A percentile compares a stretch with the other conserved stretches of the same genome.
Evolutionary conservation across 305 asterid genomes (phyloP).

Genomic region (Rubia balearica): DNA sequence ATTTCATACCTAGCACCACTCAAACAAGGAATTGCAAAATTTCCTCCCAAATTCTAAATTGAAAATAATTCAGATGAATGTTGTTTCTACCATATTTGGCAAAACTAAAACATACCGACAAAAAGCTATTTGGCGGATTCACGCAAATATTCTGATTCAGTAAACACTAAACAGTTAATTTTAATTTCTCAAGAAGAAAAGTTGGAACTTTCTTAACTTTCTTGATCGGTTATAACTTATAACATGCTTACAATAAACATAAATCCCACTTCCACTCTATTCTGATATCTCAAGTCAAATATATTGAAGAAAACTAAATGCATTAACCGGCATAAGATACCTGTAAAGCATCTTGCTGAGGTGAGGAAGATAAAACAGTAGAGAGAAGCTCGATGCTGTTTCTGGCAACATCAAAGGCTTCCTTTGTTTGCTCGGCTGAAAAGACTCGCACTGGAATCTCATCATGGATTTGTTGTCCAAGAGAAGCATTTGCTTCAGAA

Average conservation of each 20-base stretch:
- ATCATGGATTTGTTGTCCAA: constrained; percentile 44
- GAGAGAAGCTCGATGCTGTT: constrained; percentile 88
- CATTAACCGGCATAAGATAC: constrained; percentile 29
- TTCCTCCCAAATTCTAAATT: no score
- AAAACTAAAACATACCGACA: no score
- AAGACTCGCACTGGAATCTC: constrained; percentile 55
- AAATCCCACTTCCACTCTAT: not conserved
- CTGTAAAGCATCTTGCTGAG: constrained; percentile 92
- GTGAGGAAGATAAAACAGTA: constrained; percentile 94
- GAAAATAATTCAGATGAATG: no score
- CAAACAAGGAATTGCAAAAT: no score
- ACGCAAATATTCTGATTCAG: no score
- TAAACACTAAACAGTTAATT: no score
- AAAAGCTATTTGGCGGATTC: no score
- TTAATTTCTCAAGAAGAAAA: no score
- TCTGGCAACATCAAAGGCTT: constrained; percentile 94
- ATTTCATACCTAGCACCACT: no score
- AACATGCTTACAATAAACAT: not conserved
- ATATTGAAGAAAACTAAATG: not conserved
- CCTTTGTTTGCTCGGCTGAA: constrained; percentile 85
- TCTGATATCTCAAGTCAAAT: not conserved
- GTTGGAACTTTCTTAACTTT: not conserved
- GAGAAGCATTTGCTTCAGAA: constrained; percentile 42
- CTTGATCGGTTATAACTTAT: not conserved
- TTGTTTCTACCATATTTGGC: no score